Conservation (phyloP, 2,329 filamentous ascomycete genomes). For the Albifimbria verrucaria region DNA sequence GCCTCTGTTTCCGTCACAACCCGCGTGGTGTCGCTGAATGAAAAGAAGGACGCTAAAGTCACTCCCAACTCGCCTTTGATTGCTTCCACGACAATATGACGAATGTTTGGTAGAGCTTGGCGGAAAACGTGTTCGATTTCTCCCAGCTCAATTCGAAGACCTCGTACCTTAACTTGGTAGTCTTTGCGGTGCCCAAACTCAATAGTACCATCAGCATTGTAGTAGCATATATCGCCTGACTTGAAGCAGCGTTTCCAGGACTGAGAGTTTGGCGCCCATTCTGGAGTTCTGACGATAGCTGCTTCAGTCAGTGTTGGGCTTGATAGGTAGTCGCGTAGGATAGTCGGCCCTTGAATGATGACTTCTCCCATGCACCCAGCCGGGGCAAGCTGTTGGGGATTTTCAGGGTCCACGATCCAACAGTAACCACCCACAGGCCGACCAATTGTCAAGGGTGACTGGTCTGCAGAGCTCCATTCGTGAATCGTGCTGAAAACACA, state of each 20-base stretch:
- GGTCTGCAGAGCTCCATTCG: neutral
- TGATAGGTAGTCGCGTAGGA: constrained; percentile 19
- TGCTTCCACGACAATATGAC: constrained; percentile 3
- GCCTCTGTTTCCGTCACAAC: neutral
- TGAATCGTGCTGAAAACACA: constrained; percentile 11
- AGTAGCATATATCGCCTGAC: constrained; percentile 20
- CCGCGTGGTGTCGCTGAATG: constrained; percentile 2
- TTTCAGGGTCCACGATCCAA: constrained; percentile 14
- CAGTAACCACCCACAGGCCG: constrained; percentile 1
- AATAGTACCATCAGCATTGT: constrained; percentile 30
- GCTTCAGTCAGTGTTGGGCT: constrained; percentile 16
- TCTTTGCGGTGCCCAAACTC: constrained; percentile 47
- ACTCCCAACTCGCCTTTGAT: neutral
- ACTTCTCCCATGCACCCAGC: constrained; percentile 13
- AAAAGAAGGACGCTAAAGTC: constrained; percentile 7
- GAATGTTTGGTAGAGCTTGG: neutral
- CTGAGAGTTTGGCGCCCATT: constrained; percentile 12
- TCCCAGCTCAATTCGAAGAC: constrained; percentile 46
- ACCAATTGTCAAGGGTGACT: constrained; percentile 7
- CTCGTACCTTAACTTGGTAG: constrained; percentile 52
- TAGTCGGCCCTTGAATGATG: constrained; percentile 14
- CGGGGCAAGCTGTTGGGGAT: constrained; percentile 11
- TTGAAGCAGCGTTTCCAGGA: constrained; percentile 11
- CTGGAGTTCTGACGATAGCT: constrained; percentile 23
- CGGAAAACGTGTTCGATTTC: constrained; percentile 8